phyloP scores from a whole-genome alignment of 257 asterid genomes.

The Solanum ahanhuiri region DNA sequence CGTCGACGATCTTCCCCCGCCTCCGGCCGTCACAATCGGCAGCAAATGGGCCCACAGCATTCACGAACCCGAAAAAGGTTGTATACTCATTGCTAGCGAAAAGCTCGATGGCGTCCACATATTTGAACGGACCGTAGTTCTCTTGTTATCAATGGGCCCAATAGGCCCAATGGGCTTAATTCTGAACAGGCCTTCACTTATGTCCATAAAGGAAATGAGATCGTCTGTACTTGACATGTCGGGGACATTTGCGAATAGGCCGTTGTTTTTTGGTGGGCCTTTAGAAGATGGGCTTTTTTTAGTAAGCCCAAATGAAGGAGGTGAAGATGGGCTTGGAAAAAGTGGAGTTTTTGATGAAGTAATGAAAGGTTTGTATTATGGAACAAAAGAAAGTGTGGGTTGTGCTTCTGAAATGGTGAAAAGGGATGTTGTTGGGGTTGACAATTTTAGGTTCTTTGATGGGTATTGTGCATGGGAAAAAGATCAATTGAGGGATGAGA shows the following conservation, averaged over 20 bases:
- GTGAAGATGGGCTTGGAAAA: slow-evolving; percentile 26
- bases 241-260: slow-evolving; percentile 49
- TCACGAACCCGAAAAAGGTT: slow-evolving; percentile 79
- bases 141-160: slow-evolving; percentile 52
- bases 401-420: slow-evolving; percentile 88
- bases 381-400: slow-evolving; percentile 62
- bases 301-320: slow-evolving; percentile 26
- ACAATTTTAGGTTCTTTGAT: slow-evolving; percentile 65
- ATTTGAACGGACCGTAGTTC: slow-evolving; percentile 67
- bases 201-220: slow-evolving; percentile 82
- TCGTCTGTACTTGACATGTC: slow-evolving; percentile 38
- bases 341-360: slow-evolving; percentile 73
- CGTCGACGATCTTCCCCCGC: background rate
- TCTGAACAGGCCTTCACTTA: slow-evolving; percentile 79
- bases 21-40: slow-evolving; percentile 22
- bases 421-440: slow-evolving; percentile 35
- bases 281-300: slow-evolving; percentile 62
- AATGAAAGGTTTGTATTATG: slow-evolving; percentile 69
- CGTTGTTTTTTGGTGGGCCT: slow-evolving; percentile 87
- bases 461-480: slow-evolving; percentile 85
- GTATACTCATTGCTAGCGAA: slow-evolving; percentile 63
- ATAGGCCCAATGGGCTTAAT: slow-evolving; percentile 65
- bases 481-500: slow-evolving; percentile 62
- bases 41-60: slow-evolving; percentile 77
- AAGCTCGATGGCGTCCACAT: slow-evolving; percentile 88